Evolutionary conservation across 768 basidiomycete genomes (phyloP), one percentile per base, ranked within the genome.

Genomic region (Suillus plorans): DNA sequence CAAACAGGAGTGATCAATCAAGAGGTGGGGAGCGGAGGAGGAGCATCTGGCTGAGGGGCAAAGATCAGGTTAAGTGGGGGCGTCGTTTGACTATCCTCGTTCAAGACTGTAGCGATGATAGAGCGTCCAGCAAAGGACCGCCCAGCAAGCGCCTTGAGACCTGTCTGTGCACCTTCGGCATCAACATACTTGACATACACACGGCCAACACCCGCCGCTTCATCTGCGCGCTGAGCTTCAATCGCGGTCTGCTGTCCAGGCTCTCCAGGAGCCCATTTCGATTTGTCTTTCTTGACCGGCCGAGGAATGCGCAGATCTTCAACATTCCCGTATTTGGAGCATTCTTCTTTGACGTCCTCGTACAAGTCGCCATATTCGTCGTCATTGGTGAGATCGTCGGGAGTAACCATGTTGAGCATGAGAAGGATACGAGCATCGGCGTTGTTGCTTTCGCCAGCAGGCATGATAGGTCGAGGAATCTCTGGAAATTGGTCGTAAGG

Each of bases 371-470:
- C 87, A 75, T 97, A 99, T 72, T 99, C 97, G 65, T 89, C 81
- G 73, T 99, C 97, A 70, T 94, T 89, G 20, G 84, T 76, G 56
- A 99, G 85, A 72, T 99, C 97, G 53, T 99, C 97, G 1, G 92
- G 76, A 0, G 92, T 92, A 68, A 99, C 95, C 97, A 99, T 99
- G 84, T 99, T 99, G 72, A 99, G 80, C 90, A 99, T 92, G 74
- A 99, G 90, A 70, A 99, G 85, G 72, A 97, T 95, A 44, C 94
- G 88, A 34, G 94, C 85, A 62, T 90, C 86, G 13, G 78, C 69
- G 44, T 78, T 80, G 62, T 83, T 81, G 60, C 79, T 80, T 72
- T 92, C 91, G 62, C 89, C 89, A 9, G 91, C 91, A 63, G 93
- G 93, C 86, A 95, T 88, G 74, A 94, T 94, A 14, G 93, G 93